These are phyloP conservation scores for Cylindrotheca fusiformis DNA, from an alignment of 108 stramenopile genomes.

Conservation along the genomic window DNA sequence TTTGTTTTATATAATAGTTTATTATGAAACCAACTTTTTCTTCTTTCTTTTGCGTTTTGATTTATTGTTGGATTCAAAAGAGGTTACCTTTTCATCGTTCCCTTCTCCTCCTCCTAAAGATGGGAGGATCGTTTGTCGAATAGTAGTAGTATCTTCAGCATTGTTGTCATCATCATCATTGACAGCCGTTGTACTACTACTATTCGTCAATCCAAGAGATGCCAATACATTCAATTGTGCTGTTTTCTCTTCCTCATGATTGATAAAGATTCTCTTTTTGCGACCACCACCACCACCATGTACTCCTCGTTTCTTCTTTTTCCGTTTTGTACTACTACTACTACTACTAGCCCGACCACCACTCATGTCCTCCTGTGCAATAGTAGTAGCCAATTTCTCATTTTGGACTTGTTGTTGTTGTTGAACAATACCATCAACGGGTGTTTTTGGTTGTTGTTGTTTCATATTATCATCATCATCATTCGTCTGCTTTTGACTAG, in stretches of 20 bases:
- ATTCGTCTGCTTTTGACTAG: not conserved
- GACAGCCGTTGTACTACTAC: too few relatives aligned
- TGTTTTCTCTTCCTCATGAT: slow-evolving; percentile 15
- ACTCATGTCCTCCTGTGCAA: too few relatives aligned
- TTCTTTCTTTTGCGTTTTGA: slow-evolving; percentile 2
- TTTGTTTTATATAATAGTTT: too few relatives aligned
- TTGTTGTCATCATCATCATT: not conserved
- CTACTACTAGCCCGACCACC: too few relatives aligned
- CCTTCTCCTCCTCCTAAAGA: not conserved
- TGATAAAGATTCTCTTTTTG: not conserved
- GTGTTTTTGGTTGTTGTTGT: too few relatives aligned
- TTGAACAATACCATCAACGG: not conserved
- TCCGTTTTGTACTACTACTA: too few relatives aligned
- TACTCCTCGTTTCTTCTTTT: too few relatives aligned
- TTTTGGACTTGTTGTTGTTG: not conserved
- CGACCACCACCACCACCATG: too few relatives aligned
- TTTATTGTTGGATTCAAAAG: slow-evolving; percentile 6
- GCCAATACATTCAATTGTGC: slow-evolving; percentile 21
- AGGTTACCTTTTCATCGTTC: not conserved
- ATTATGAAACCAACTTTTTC: too few relatives aligned
- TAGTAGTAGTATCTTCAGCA: too few relatives aligned
- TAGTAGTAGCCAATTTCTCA: slow-evolving; percentile 4
- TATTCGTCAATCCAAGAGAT: slow-evolving; percentile 24
- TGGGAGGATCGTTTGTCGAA: too few relatives aligned
- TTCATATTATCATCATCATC: not conserved